Evolutionary conservation across 192 early-diverging fungal genomes (phyloP).

Genomic region (Podila epicladia): DNA sequence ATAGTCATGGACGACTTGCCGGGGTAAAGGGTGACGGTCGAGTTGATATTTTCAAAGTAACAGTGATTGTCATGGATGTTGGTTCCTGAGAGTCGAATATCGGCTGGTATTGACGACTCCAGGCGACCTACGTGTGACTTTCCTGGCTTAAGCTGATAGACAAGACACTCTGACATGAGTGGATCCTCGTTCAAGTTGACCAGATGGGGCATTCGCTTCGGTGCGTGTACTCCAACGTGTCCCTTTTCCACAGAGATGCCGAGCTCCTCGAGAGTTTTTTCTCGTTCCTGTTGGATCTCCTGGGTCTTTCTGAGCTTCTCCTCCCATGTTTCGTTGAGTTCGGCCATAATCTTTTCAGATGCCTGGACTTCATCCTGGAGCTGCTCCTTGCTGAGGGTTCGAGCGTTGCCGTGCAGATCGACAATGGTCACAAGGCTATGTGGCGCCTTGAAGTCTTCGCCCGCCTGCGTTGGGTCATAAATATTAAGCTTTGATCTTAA

Average conservation of each 20-base stretch:
- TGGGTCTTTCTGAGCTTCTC: slow-evolving; percentile 79
- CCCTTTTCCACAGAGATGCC: slow-evolving; percentile 80
- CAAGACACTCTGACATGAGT: slow-evolving; percentile 87
- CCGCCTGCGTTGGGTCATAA: slow-evolving; percentile 52
- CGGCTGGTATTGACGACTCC: slow-evolving; percentile 46
- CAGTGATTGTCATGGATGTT: slow-evolving; percentile 76
- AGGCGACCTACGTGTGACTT: slow-evolving; percentile 71
- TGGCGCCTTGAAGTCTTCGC: slow-evolving; percentile 27
- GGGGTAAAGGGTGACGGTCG: slow-evolving; percentile 70
- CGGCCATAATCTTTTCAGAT: slow-evolving; percentile 86
- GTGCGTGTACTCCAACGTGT: slow-evolving; percentile 77
- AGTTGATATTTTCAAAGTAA: slow-evolving; percentile 72
- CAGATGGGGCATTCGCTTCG: slow-evolving; percentile 84
- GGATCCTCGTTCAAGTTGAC: slow-evolving; percentile 93
- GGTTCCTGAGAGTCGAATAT: slow-evolving; percentile 71
- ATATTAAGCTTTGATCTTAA: slow-evolving; percentile 67
- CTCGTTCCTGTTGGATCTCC: slow-evolving; percentile 76
- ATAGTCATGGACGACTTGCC: slow-evolving; percentile 66
- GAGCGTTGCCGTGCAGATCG: slow-evolving; percentile 54
- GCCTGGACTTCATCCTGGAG: slow-evolving; percentile 84
- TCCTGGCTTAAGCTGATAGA: slow-evolving; percentile 88
- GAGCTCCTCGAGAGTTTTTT: slow-evolving; percentile 79
- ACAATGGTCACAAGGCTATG: slow-evolving; percentile 53
- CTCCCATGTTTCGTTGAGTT: slow-evolving; percentile 88
- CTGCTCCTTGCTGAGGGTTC: slow-evolving; percentile 59